Evolutionary conservation across 345 rosid genomes (phyloP).

Genomic region (Sonneratia caseolaris): DNA sequence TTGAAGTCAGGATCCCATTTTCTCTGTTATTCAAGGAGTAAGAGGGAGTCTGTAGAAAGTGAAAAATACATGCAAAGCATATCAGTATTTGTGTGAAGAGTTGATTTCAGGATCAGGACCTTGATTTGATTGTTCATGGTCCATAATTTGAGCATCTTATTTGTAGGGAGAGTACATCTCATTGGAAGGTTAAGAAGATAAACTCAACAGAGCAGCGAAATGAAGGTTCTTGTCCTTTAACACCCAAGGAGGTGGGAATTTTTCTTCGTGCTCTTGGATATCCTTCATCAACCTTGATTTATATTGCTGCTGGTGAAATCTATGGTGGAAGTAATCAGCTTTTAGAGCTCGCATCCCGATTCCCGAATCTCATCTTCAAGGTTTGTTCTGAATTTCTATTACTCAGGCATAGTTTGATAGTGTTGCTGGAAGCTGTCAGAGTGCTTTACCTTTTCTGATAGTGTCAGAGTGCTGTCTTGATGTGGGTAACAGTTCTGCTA

Average conservation of each 20-base stretch:
- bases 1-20: background rate
- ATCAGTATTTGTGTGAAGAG: background rate
- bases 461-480: background rate
- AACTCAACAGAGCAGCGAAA: conserved; percentile 79
- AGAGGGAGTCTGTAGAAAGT: background rate
- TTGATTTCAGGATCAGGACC: background rate
- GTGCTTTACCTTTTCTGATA: background rate
- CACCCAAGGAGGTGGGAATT: conserved; percentile 85
- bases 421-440: background rate
- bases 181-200: conserved; percentile 89
- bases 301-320: conserved; percentile 84
- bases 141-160: background rate
- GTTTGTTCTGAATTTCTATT: conserved; percentile 25
- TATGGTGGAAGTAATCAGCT: conserved; percentile 75
- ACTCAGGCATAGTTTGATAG: background rate
- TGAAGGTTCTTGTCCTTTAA: conserved; percentile 79
- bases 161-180: conserved; percentile 67
- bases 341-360: conserved; percentile 48
- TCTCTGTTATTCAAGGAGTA: background rate
- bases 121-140: background rate
- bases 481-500: background rate
- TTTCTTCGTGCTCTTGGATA: conserved; percentile 84
- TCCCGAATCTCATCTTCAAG: conserved; percentile 80
- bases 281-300: conserved; percentile 55
- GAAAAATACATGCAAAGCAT: background rate